A percentile compares a stretch with the other conserved stretches of the same genome.
Evolutionary conservation across 495 filamentous ascomycete genomes (phyloP).

Genomic region (Amphirosellinia nigrospora): DNA sequence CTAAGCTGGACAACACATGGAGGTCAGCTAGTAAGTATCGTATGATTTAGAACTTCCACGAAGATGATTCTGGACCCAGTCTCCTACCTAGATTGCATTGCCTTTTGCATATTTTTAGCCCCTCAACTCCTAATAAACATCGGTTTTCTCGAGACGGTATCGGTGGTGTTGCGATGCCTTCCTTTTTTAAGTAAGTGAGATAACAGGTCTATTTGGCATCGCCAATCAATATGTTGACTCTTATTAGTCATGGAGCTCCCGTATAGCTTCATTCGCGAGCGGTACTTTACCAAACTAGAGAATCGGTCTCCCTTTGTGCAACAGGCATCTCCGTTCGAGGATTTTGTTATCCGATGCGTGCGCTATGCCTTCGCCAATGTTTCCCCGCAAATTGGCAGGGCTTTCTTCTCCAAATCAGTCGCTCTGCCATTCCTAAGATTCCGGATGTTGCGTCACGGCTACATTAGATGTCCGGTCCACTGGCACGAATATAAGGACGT

Average conservation of each 20-base stretch:
- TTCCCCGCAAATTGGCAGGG: constrained; percentile 66
- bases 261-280: constrained; percentile 60
- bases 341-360: constrained; percentile 73
- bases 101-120: constrained; percentile 68
- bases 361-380: constrained; percentile 77
- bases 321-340: constrained; percentile 70
- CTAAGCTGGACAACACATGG: not conserved
- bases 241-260: constrained; percentile 62
- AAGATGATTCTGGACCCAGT: constrained; percentile 66
- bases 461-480: constrained; percentile 60
- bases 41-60: not conserved
- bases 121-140: constrained; percentile 70
- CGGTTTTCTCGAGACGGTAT: constrained; percentile 59
- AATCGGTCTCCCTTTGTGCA: constrained; percentile 66
- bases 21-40: not conserved
- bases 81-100: constrained; percentile 73
- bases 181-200: constrained; percentile 69
- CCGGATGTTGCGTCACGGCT: constrained; percentile 74
- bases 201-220: constrained; percentile 1
- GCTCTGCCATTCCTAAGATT: constrained; percentile 74
- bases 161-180: constrained; percentile 63
- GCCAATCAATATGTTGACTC: not conserved
- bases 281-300: constrained; percentile 54
- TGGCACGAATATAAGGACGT: constrained; percentile 66
- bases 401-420: constrained; percentile 77